Base-by-base conservation (phyloP, 2,329 filamentous ascomycete genomes). In the Lasiodiplodia theobromae region DNA sequence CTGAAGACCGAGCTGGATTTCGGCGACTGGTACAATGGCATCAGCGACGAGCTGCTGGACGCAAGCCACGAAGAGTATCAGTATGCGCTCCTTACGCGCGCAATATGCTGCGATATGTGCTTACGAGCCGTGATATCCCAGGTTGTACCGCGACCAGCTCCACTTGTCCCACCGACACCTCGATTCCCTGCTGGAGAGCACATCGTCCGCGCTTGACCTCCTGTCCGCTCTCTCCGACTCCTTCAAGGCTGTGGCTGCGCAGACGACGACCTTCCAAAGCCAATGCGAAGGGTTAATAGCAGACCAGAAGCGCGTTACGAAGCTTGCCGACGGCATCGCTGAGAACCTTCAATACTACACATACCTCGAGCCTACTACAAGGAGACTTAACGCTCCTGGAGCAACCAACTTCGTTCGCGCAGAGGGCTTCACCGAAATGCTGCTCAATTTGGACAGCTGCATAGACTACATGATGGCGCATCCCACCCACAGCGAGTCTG, bases 261-360 rank as follows among this genome's bases (percentile, higher is more conserved):
- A 98, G 81, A 99, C 96, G 0, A 92, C 91, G n/a, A 91, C 92
- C 16, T 98, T 99, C 82, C 92, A 94, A 77, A 89, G 91, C 57
- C 94, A 97, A 79, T 99, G 96, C 80, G 93, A 97, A 77, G 92
- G 93, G 68, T 85, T 99, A 2, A 83, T 98, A 37, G 85, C 87
- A 1, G 94, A 97, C 74, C 94, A 98, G 81, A 88, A 87, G 73
- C 89, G 92, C 28, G 86, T 97, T 51, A 89, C 92, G 70, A 87
- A 86, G 72, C 86, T 99, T 52, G 93, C 94, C 2, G 89, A 96
- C 72, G 91, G 94, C 69, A 91, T 99, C 68, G 91, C 92, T 31
- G 92, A 92, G 28, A 96, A 97, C 73, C 84, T 97, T n/a, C 90
- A 94, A 76, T 97, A 97, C 80, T 99, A 99, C 79, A 89, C 92